These are phyloP conservation scores for Carex pumila DNA, from an alignment of 176 grass and related monocot genomes.

Conservation along the genomic window DNA sequence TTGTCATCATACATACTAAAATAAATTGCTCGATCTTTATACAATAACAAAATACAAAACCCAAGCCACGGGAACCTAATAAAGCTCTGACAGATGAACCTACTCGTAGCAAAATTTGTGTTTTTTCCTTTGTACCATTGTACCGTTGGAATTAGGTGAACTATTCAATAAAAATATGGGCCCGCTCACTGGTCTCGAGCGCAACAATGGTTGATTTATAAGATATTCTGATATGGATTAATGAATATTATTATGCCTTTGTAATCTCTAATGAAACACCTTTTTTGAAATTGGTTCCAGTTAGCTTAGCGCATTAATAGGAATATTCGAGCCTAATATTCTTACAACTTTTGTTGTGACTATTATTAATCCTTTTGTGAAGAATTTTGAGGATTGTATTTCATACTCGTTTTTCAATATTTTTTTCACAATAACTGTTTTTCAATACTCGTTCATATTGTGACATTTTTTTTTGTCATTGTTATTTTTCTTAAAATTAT, in stretches of 20 bases:
- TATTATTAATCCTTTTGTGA: background rate
- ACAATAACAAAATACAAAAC: background rate
- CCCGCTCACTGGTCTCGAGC: background rate
- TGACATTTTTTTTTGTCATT: no score
- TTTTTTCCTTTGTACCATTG: background rate
- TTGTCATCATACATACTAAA: background rate
- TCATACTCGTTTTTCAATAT: no score
- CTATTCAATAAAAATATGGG: background rate
- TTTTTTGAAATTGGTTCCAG: background rate
- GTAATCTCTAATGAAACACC: background rate
- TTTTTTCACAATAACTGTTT: no score
- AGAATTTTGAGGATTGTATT: background rate
- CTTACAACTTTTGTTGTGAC: background rate
- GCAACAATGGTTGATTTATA: background rate
- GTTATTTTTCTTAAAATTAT: no score
- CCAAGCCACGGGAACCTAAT: slow-evolving; percentile 5
- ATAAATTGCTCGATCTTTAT: background rate
- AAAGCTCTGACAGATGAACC: background rate
- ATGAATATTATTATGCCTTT: background rate
- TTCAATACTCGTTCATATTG: no score
- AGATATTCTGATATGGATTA: background rate
- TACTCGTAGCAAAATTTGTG: background rate
- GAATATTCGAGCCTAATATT: background rate
- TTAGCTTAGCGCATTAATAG: background rate
- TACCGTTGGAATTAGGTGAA: background rate